phyloP scores from a whole-genome alignment of 2,329 filamentous ascomycete genomes.

The Penicillium sp. region DNA sequence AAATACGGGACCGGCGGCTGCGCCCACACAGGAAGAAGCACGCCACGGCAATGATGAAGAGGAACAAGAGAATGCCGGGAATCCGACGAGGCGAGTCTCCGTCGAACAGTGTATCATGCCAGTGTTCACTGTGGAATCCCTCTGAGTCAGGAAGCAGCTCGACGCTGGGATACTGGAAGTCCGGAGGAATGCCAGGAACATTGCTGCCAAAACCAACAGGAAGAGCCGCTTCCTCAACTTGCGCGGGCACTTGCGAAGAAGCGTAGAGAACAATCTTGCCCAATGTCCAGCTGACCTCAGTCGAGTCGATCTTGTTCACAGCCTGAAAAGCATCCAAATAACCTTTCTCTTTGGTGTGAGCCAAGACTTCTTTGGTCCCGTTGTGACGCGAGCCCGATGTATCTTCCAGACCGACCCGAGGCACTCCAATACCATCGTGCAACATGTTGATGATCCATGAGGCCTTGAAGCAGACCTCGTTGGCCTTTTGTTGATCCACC shows the following conservation, averaged over 20 bases:
- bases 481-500: conserved; percentile 70
- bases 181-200: conserved; percentile 62
- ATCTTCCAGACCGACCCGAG: conserved; percentile 76
- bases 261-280: conserved; percentile 97
- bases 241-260: conserved; percentile 77
- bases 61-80: conserved; percentile 74
- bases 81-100: conserved; percentile 68
- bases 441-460: conserved; percentile 97
- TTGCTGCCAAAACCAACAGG: conserved; percentile 96
- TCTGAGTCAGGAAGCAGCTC: conserved; percentile 37
- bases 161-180: conserved; percentile 75
- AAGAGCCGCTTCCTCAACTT: conserved; percentile 55
- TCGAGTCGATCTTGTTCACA: conserved; percentile 85
- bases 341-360: conserved; percentile 70
- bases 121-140: conserved; percentile 50
- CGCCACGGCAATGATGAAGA: conserved; percentile 70
- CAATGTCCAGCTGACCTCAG: conserved; percentile 95
- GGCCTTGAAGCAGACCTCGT: conserved; percentile 94
- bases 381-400: conserved; percentile 61
- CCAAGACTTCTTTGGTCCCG: conserved; percentile 68
- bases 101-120: conserved; percentile 65
- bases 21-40: conserved; percentile 76
- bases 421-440: conserved; percentile 93
- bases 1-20: conserved; percentile 67
- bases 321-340: conserved; percentile 87